phyloP scores from a whole-genome alignment of 2,329 filamentous ascomycete genomes.

The Exophiala xenobiotica region DNA sequence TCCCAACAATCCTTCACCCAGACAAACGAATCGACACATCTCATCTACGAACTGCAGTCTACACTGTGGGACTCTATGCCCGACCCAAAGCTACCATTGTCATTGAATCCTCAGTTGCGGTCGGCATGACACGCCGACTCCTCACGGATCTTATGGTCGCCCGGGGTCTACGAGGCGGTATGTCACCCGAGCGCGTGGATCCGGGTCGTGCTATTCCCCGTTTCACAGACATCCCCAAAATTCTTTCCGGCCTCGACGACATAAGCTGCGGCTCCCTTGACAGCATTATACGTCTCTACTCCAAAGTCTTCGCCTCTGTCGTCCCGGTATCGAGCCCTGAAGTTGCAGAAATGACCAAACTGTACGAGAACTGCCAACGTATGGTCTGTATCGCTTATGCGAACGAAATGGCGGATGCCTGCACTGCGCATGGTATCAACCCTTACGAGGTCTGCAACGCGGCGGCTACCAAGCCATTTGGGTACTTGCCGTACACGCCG shows the following conservation, averaged over 20 bases:
- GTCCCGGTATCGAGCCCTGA: constrained; percentile 11
- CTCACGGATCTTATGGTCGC: background rate
- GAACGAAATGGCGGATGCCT: constrained; percentile 20
- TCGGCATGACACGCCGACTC: constrained; percentile 13
- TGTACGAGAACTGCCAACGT: constrained; percentile 19
- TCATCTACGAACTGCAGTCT: constrained; percentile 5
- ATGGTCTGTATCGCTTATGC: constrained; percentile 18
- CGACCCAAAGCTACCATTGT: constrained; percentile 5
- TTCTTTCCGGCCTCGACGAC: constrained; percentile 11
- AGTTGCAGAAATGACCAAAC: constrained; percentile 18
- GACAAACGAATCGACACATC: constrained; percentile 9
- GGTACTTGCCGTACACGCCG: constrained; percentile 14
- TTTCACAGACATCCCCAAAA: constrained; percentile 10
- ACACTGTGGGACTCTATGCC: constrained; percentile 1
- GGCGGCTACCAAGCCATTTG: constrained; percentile 17
- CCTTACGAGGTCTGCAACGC: constrained; percentile 13
- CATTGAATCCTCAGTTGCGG: constrained; percentile 15
- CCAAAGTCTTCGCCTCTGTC: constrained; percentile 5
- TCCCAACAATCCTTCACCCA: constrained; percentile 7
- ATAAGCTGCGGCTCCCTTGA: constrained; percentile 1
- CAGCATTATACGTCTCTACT: constrained; percentile 7
- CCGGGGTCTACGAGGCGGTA: constrained; percentile 9
- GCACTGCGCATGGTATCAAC: constrained; percentile 9
- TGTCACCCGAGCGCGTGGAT: constrained; percentile 18
- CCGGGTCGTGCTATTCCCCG: constrained; percentile 8